Conservation (phyloP, 1,284 basidiomycete species). For the Sporisorium reilianum region DNA sequence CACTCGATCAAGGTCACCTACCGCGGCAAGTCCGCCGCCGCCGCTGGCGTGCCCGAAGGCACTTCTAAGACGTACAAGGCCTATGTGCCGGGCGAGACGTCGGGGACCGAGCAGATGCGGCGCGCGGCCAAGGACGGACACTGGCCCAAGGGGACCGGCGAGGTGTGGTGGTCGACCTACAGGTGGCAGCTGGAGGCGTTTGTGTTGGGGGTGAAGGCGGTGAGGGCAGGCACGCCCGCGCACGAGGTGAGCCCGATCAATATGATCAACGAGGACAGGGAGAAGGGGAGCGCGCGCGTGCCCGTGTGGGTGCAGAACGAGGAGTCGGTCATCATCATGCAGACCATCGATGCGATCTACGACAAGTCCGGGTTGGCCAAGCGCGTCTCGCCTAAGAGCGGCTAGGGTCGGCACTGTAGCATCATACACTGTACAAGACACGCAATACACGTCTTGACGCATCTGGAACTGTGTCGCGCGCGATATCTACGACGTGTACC, state of each 20-base stretch:
- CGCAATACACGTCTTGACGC: too few species aligned
- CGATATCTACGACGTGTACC: conserved; percentile 16
- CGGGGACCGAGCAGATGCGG: conserved; percentile 49
- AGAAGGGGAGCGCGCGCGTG: conserved; percentile 21
- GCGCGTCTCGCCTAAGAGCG: conserved; percentile 13
- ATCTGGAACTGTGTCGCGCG: not conserved
- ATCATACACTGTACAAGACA: too few species aligned
- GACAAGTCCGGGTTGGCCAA: conserved; percentile 48
- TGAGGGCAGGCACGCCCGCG: conserved; percentile 17
- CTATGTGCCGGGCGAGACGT: conserved; percentile 32
- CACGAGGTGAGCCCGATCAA: conserved; percentile 33
- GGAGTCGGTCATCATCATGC: conserved; percentile 57
- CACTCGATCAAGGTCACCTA: conserved; percentile 49
- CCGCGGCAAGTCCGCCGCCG: conserved; percentile 29
- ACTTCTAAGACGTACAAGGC: conserved; percentile 33
- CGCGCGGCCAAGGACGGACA: conserved; percentile 55
- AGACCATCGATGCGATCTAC: conserved; percentile 56
- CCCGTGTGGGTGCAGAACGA: conserved; percentile 57
- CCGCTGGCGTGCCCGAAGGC: conserved; percentile 26
- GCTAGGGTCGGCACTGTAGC: too few species aligned
- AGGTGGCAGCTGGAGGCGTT: conserved; percentile 57
- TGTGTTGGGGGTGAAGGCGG: conserved; percentile 35
- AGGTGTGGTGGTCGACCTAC: conserved; percentile 55
- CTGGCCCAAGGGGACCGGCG: conserved; percentile 48
- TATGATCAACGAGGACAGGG: conserved; percentile 42